Evolutionary conservation across 371 early-diverging fungal species (phyloP).

Genomic region (Zancudomyces culisetae): DNA sequence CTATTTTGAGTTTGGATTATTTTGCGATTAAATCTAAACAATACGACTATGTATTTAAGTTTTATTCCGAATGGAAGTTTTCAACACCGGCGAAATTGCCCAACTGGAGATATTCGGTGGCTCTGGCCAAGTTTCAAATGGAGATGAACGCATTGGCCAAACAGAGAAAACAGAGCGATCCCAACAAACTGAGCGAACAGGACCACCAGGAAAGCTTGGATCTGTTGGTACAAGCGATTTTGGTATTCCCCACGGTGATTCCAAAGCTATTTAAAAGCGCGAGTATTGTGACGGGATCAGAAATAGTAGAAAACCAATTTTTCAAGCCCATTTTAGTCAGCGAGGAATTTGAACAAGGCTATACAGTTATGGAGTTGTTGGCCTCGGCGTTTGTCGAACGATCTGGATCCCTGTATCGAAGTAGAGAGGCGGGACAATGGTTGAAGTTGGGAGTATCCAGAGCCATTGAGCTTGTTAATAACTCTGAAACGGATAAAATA

Average conservation of each 20-base stretch:
- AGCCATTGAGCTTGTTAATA: constrained; percentile 2
- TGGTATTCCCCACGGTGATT: constrained; percentile 17
- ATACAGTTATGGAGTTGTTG: constrained; percentile 23
- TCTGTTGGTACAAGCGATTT: constrained; percentile 44
- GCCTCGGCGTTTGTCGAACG: constrained; percentile 24
- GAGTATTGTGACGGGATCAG: constrained; percentile 10
- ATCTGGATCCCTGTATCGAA: constrained; percentile 15
- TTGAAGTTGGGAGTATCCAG: constrained; percentile 19
- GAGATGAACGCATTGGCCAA: constrained; percentile 10
- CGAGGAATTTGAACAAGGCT: constrained; percentile 7
- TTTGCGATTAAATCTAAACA: constrained; percentile 62
- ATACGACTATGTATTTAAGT: constrained; percentile 38
- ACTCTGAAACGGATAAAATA: background rate
- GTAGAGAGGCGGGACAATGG: constrained; percentile 18
- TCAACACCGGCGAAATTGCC: constrained; percentile 35
- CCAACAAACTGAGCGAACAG: constrained; percentile 7
- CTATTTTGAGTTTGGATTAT: constrained; percentile 58
- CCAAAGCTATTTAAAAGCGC: constrained; percentile 17
- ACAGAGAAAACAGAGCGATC: background rate
- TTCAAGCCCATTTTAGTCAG: constrained; percentile 11
- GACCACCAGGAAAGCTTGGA: constrained; percentile 26
- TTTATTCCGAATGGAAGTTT: constrained; percentile 22
- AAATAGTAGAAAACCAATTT: constrained; percentile 14
- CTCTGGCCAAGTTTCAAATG: constrained; percentile 50
- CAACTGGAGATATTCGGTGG: constrained; percentile 56